Evolutionary conservation across 176 grass and related monocot species (phyloP), one percentile per base, ranked within the genome.

Genomic region (Triticum timopheevii): DNA sequence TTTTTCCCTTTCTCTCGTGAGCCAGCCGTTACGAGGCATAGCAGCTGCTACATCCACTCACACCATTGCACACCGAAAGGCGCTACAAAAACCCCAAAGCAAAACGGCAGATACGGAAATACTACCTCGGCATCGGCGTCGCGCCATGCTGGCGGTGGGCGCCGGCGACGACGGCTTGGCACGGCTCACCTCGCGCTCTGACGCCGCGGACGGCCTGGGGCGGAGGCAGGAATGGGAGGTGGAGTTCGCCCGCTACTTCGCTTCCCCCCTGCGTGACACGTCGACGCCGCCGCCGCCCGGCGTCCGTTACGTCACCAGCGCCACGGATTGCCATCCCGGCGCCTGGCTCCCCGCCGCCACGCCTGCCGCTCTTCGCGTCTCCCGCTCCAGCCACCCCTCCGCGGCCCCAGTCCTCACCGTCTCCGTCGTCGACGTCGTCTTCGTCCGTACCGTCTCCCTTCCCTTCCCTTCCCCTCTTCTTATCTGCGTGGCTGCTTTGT

Each of bases 231-330:
- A 73, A 56, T 95, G 93, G 90, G 80, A 92, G 61, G 93, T 95
- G 54, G 88, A 90, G 27, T 95, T 92, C 35, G 79, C 90, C 23
- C 85, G 93, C 68, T 95, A 86, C 93, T 90, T 90, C 79, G 69
- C 45, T 13, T 59, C 74, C 42, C 90, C 85, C 24, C 68, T 49
- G 65, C 72, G 28, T 49, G 36, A 25, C 49, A 77, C 79, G 36
- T 34, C 63, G 31, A 36, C 39, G 39, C 44, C 44, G 19, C 38
- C 81, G 23, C 84, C 85, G 15, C 83, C 87, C 24, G 85, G 62
- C 22, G 83, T 88, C 68, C 88, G 85, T 76, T 62, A 73, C 45
- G 56, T 76, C 44, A 42, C 58, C 39, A 50, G 56, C 47, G 74
- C 79, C 20, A 83, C 61, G 68, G 83, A 42, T 44, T 85, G 69